phyloP scores from a whole-genome alignment of 108 stramenopile genomes.

The Epipyxis sp. region DNA sequence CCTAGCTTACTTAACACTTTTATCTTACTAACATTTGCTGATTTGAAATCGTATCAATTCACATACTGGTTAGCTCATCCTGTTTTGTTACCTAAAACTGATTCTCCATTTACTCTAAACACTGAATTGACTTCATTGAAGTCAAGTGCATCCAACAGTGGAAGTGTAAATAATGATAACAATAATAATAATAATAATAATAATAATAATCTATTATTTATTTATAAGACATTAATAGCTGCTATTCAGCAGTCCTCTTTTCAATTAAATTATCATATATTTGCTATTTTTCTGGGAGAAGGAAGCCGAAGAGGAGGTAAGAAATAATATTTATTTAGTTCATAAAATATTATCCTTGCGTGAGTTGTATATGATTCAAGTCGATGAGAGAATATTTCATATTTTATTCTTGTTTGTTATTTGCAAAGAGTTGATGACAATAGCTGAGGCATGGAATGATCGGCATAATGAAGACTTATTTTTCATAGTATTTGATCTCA shows the following conservation, averaged over 20 bases:
- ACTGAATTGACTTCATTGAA: slow-evolving; percentile 14
- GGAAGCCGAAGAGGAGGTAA: too few relatives aligned
- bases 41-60: slow-evolving; percentile 56
- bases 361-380: too few relatives aligned
- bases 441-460: too few relatives aligned
- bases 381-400: too few relatives aligned
- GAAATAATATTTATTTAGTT: too few relatives aligned
- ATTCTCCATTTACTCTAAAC: slow-evolving; percentile 32
- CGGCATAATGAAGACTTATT: too few relatives aligned
- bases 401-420: too few relatives aligned
- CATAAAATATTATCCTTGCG: too few relatives aligned
- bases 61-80: slow-evolving; percentile 60
- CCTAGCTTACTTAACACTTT: slow-evolving; percentile 46
- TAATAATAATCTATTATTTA: neutral
- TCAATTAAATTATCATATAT: neutral
- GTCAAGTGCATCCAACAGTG: neutral
- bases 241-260: neutral
- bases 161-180: too few relatives aligned
- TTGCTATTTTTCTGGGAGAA: neutral
- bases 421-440: too few relatives aligned
- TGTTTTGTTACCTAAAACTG: slow-evolving; percentile 41
- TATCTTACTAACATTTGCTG: slow-evolving; percentile 50
- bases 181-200: neutral
- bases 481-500: too few relatives aligned
- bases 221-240: slow-evolving; percentile 12